These are phyloP conservation scores for Auxenochlorella pyrenoidosa DNA, from an alignment of 139 green algal species.

Conservation along the genomic window DNA sequence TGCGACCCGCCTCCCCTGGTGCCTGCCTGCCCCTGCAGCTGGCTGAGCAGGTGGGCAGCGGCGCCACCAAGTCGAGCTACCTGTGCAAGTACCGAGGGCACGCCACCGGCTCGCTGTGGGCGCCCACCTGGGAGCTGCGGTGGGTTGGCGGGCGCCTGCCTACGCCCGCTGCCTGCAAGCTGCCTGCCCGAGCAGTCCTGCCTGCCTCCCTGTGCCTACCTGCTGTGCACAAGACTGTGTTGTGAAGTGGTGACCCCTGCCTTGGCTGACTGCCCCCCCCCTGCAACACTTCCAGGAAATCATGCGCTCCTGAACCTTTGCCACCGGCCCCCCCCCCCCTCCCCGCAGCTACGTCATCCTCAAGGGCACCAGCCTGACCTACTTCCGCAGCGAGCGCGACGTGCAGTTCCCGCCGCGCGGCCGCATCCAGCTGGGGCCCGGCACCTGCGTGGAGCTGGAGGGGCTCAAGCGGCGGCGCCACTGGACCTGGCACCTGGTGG, in stretches of 20 bases:
- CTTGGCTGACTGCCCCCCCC: no score
- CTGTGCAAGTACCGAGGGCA: conserved; percentile 64
- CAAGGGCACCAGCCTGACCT: conserved; percentile 50
- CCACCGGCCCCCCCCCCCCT: no score
- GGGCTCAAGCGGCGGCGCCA: conserved; percentile 43
- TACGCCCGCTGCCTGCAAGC: neutral
- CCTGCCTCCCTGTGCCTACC: neutral
- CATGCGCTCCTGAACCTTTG: no score
- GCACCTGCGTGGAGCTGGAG: conserved; percentile 53
- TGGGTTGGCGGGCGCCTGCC: conserved; percentile 44
- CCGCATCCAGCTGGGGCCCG: conserved; percentile 54
- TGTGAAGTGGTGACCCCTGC: no score
- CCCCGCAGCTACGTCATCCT: conserved; percentile 57
- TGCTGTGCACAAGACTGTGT: neutral
- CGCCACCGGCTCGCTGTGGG: conserved; percentile 38
- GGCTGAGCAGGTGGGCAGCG: conserved; percentile 8
- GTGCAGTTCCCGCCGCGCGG: conserved; percentile 54
- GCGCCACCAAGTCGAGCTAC: conserved; percentile 54
- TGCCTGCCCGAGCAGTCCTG: neutral
- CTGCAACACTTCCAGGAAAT: no score
- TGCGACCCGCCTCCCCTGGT: neutral
- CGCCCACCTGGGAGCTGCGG: conserved; percentile 55
- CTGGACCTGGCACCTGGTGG: conserved; percentile 60
- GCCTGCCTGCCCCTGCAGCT: conserved; percentile 16
- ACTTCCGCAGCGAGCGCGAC: conserved; percentile 63